Evolutionary conservation across 768 basidiomycete genomes (phyloP), one percentile per base, ranked within the genome.

Genomic region (Gloeophyllum trabeum): DNA sequence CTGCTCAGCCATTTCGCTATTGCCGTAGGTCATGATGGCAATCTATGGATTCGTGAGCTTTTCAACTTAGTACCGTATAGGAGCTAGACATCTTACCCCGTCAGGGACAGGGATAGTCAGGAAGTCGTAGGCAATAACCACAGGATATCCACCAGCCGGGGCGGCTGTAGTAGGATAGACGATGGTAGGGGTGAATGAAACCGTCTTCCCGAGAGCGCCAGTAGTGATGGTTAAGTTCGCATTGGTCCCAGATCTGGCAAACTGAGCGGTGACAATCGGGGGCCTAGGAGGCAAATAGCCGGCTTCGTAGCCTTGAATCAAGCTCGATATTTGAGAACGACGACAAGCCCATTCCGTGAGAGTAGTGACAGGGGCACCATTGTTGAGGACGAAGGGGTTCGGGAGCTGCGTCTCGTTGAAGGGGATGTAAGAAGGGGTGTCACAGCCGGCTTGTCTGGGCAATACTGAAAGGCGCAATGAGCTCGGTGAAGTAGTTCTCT

Each of bases 361-460:
- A 13, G 40, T 49, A n/a, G 20, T 23, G 18, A 49, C 46, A 6
- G 34, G 39, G 12, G 26, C 18, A 20, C 50, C 50, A 19, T 47
- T 40, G 40, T 23, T 34, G 43, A 42, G 39, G 12, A 28, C 16
- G 49, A 51, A 51, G 2, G 50, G 50, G 28, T 51, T 41, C 16
- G 50, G 49, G 19, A 51, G 49, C 26, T 32, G 42, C 22, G 40
- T 34, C 18, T 34, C 28, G 41, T 35, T 35, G 41, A 30, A 7
- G 7, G 28, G 28, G 28, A 30, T 30, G 28, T 7, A 7, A 7
- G 28, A 7, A 30, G 28, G 28, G 7, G 28, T 30, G 10, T 7
- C 10, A 16, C 28, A 30, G 28, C 16, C 28, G 7, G 28, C 28
- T 7, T 30, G 10, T 30, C 16, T 30, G 16, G 16, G 28, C 10